Evolutionary conservation across 108 stramenopile species (phyloP), one percentile per base, ranked within the genome.

Genomic region (Cylindrotheca fusiformis): DNA sequence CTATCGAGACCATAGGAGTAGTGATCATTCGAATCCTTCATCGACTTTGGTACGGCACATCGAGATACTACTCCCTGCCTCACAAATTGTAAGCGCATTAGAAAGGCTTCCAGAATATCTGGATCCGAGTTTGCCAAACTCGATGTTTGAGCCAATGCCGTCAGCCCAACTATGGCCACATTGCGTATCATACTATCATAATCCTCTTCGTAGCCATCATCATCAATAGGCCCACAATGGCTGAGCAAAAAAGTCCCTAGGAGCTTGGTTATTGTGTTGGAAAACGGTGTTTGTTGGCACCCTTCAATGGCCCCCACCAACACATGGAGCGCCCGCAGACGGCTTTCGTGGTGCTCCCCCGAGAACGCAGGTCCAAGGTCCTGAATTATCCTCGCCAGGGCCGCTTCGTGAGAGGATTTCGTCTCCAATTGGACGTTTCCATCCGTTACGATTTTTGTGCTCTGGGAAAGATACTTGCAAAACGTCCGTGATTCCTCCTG

Each of bases 161-260:
- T 52, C 30, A 91, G 54, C 29, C 68, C 58, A n/a, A 62, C 23
- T 8, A 91, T 60, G 5, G 87, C 78, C 29, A 60, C 52, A 68
- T 91, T 86, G 44, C 86, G 70, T 45, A 86, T 77, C 58, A 80
- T 54, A 2, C 69, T 75, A 48, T 80, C 77, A 24, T 67, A 51
- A 54, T 81, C 66, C 24, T 81, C 82, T 48, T 52, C 60, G 32
- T 62, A 53, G 33, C 58, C 63, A 8, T 72, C 67, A 36, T 75
- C 69, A 29, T 53, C 31, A 29, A 83, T 66, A 1, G 84, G 81
- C 17, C 81, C 83, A 57, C 87, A 88, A 26, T 83, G 70, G 23
- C 62, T 58, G 32, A 76, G 60, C 36, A 88, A 47, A 67, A 87
- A 87, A 45, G 72, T 48, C 0, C 85, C 79, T 32, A 92, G 41